Base-by-base conservation (phyloP, 768 basidiomycete species). In the Boletus sensibilis region DNA sequence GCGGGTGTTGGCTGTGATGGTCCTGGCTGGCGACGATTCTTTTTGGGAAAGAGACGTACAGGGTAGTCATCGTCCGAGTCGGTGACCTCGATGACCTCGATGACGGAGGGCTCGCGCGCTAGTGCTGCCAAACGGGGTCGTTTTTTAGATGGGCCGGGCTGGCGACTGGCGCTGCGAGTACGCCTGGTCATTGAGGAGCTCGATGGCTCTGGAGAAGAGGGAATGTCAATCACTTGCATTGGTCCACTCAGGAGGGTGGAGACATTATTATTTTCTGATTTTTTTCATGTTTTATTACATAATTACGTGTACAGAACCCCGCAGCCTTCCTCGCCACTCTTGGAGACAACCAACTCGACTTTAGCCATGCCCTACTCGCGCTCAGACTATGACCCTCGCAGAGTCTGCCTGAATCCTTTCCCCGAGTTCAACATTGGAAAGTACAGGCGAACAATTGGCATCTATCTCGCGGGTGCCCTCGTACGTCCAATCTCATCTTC, bases 401-500 rank as follows among this genome's bases (percentile, higher is more conserved):
- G 93, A 68, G 90, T 96, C 37, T 95, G 92, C 68, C 63, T 94
- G 59, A 91, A 94, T 75, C 88, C 90, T 0, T 89, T 94, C 60
- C 94, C 94, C 1, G 84, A 86, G 35, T 60, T 90, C 44, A 81
- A 81, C 38, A 72, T 96, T 5, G 88, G 86, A 52, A 90, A 79
- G 70, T 85, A 94, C 73, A 85, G 86, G 59, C 78, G 94, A 27
- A 84, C 91, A 3, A 77, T 92, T 20, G 94, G 94, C 20, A 88
- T 98, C 12, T 98, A 98, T 72, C 75, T 93, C 53, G 90, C 94
- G 1, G 96, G 96, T 40, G 95, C 86, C 47, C 78, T 99, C 60
- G 95, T 98, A 68, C 60, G 93, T 82, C 50, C 20, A 38, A 50
- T 44, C 39, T n/a, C 53, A n/a, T 33, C 58, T 44, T 20, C 31